Percentiles rank a stretch among this genome's conserved stretches.
Conservation (phyloP, 768 basidiomycete species). For the Agrocybe praecox region DNA sequence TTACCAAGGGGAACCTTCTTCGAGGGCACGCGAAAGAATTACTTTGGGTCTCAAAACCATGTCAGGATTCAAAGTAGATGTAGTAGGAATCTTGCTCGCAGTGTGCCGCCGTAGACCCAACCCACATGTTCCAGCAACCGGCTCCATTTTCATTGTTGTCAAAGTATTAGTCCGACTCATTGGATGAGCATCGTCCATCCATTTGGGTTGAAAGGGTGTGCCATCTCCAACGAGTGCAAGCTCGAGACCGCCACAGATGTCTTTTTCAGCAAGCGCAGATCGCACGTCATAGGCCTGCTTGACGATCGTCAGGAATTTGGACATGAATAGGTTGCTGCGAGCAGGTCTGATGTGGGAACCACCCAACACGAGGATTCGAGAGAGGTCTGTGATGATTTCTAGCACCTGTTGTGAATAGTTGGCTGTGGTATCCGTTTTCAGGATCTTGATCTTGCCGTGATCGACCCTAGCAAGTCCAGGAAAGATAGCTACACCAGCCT, state of each 20-base stretch:
- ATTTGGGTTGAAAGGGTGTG: conserved; percentile 18
- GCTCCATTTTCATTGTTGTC: not conserved
- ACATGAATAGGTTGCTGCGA: not conserved
- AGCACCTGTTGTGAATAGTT: conserved; percentile 7
- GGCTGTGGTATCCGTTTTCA: conserved; percentile 1
- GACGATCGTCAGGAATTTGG: conserved; percentile 9
- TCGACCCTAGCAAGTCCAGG: not conserved
- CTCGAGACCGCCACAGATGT: conserved; percentile 19
- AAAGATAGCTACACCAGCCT: not conserved
- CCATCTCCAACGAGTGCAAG: conserved; percentile 8
- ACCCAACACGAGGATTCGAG: conserved; percentile 1
- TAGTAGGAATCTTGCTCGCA: not conserved
- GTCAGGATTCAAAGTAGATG: not conserved
- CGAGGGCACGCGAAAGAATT: not conserved
- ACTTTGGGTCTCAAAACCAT: conserved; percentile 4
- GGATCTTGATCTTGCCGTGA: conserved; percentile 3
- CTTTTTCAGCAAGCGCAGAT: conserved; percentile 20
- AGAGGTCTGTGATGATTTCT: conserved; percentile 15
- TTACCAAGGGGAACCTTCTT: not conserved
- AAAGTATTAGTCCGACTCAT: not conserved
- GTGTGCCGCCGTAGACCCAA: not conserved
- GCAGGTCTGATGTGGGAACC: not conserved
- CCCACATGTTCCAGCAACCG: conserved; percentile 2
- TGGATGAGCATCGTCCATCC: conserved; percentile 9
- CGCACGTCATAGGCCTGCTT: conserved; percentile 18